Conservation (phyloP, 2,329 filamentous ascomycete genomes). For the Achaetomium macrosporum region DNA sequence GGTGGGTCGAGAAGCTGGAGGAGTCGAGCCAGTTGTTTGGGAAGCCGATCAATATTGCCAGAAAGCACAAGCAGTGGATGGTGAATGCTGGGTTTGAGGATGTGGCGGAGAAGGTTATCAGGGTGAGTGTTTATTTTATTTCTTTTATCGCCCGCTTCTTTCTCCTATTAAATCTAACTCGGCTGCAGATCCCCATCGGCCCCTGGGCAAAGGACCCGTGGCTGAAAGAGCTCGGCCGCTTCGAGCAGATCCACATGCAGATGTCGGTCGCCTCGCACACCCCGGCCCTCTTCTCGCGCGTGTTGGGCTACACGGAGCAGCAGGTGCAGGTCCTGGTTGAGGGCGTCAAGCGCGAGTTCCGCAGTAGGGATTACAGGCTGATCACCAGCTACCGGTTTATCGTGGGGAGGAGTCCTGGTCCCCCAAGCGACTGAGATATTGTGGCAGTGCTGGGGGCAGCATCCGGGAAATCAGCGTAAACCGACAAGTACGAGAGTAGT, state of each 20-base stretch:
- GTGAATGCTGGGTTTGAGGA: slow-evolving; percentile 21
- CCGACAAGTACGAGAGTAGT: too few species aligned
- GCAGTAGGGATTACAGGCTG: slow-evolving; percentile 30
- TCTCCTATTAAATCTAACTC: neutral
- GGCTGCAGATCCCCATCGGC: slow-evolving; percentile 21
- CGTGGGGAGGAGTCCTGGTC: slow-evolving; percentile 25
- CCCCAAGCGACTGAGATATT: neutral
- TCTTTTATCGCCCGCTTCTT: neutral
- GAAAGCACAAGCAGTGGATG: slow-evolving; percentile 28
- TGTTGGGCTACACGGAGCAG: slow-evolving; percentile 35
- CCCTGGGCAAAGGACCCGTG: slow-evolving; percentile 15
- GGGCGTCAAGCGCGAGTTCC: slow-evolving; percentile 36
- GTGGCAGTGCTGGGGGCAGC: too few species aligned
- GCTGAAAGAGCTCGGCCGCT: slow-evolving; percentile 23
- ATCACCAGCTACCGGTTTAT: slow-evolving; percentile 34
- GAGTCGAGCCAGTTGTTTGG: slow-evolving; percentile 33
- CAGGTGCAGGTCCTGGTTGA: slow-evolving; percentile 37
- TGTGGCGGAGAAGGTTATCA: slow-evolving; percentile 12
- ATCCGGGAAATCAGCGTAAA: too few species aligned
- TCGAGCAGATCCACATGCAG: slow-evolving; percentile 36
- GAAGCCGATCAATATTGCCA: slow-evolving; percentile 36
- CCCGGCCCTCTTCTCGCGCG: slow-evolving; percentile 35
- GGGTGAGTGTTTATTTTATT: slow-evolving; percentile 21
- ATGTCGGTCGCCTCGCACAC: slow-evolving; percentile 40
- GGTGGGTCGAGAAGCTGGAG: slow-evolving; percentile 35